These are phyloP conservation scores for Hirsutella rhossiliensis DNA, from an alignment of 2,329 filamentous ascomycete species.

Conservation along the genomic window DNA sequence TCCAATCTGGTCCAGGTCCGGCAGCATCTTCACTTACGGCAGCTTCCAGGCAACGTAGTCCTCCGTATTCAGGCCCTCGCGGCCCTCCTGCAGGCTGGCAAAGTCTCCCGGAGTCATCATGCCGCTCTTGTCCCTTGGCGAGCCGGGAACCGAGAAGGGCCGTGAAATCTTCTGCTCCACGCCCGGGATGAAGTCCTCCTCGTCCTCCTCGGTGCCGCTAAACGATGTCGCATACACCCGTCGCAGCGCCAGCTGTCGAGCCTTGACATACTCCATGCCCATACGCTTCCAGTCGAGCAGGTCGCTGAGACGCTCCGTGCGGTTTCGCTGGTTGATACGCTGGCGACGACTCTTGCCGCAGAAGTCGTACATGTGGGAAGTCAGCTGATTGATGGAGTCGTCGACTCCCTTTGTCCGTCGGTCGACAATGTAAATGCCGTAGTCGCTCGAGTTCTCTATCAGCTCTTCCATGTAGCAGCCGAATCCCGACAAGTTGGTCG, in stretches of 20 bases:
- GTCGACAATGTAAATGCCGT: conserved; percentile 98
- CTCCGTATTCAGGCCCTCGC: conserved; percentile 86
- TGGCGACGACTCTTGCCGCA: conserved; percentile 86
- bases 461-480: conserved; percentile 99
- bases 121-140: conserved; percentile 76
- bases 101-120: conserved; percentile 99
- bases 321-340: conserved; percentile 96
- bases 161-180: conserved; percentile 92
- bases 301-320: conserved; percentile 89
- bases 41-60: conserved; percentile 98
- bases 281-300: conserved; percentile 98
- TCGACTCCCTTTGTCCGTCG: conserved; percentile 90
- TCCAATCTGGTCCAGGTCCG: not conserved
- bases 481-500: conserved; percentile 93
- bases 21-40: conserved; percentile 55
- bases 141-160: conserved; percentile 87
- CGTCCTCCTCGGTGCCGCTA: conserved; percentile 66
- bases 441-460: conserved; percentile 95
- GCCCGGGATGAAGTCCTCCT: conserved; percentile 81
- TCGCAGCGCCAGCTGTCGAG: conserved; percentile 79
- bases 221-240: conserved; percentile 88
- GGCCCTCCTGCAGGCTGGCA: conserved; percentile 87
- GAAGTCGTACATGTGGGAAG: conserved; percentile 82
- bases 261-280: conserved; percentile 99
- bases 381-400: conserved; percentile 92